A percentile compares a stretch with the other conserved stretches of the same genome.
Conservation (phyloP, 805 yeast genomes). For the Candida pseudoglaebosa region DNA sequence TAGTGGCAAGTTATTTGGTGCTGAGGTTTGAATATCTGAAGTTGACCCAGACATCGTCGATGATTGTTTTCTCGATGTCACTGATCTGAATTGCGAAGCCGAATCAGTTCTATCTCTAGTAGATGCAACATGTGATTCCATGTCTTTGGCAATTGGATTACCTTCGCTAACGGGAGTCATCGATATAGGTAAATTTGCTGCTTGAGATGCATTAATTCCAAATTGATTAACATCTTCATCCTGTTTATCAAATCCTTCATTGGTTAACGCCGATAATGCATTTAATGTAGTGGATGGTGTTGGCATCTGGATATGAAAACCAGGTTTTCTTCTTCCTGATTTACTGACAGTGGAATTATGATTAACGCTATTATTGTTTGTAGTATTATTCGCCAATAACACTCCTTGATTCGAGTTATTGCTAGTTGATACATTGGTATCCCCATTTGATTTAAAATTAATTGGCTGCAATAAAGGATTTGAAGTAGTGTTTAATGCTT, state of each 20-base stretch:
- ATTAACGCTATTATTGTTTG: background rate
- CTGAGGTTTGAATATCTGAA: constrained; percentile 4
- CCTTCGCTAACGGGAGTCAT: constrained; percentile 82
- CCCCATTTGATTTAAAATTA: constrained; percentile 36
- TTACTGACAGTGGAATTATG: constrained; percentile 10
- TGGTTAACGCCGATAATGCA: constrained; percentile 35
- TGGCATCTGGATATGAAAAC: constrained; percentile 71
- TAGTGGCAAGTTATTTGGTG: constrained; percentile 7
- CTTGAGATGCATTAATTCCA: constrained; percentile 55
- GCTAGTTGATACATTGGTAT: constrained; percentile 2
- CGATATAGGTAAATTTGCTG: constrained; percentile 50
- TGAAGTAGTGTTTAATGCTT: constrained; percentile 43
- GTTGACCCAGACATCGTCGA: constrained; percentile 2
- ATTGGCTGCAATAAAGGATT: constrained; percentile 55
- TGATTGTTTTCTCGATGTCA: constrained; percentile 14
- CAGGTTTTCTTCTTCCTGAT: constrained; percentile 15
- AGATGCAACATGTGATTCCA: constrained; percentile 7
- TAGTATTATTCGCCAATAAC: background rate
- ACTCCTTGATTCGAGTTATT: constrained; percentile 3
- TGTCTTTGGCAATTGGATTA: constrained; percentile 16
- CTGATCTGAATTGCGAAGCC: constrained; percentile 5
- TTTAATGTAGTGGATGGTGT: constrained; percentile 48
- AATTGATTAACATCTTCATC: constrained; percentile 57
- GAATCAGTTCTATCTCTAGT: constrained; percentile 15
- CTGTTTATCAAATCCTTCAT: constrained; percentile 18